Conservation (phyloP, 2,329 filamentous ascomycete species). For the Colletotrichum plurivorum region DNA sequence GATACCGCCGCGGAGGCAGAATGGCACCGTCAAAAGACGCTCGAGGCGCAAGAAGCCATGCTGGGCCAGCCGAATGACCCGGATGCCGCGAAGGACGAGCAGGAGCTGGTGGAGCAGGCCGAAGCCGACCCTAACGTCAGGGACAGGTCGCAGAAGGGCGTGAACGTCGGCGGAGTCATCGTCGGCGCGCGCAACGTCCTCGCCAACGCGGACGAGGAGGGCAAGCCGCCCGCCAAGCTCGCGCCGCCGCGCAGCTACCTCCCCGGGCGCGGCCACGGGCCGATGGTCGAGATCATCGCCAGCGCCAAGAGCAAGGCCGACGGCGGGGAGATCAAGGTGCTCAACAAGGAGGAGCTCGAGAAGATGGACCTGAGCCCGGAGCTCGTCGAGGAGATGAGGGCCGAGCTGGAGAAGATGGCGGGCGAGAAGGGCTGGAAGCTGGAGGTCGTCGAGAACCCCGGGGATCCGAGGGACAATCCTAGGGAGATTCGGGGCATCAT, state of each 20-base stretch:
- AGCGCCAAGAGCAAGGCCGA: slow-evolving; percentile 65
- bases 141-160: slow-evolving; percentile 44
- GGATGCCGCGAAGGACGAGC: slow-evolving; percentile 13
- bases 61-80: slow-evolving; percentile 41
- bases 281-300: slow-evolving; percentile 59
- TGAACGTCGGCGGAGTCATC: slow-evolving; percentile 67
- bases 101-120: slow-evolving; percentile 15
- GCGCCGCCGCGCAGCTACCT: slow-evolving; percentile 60
- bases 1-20: slow-evolving; percentile 53
- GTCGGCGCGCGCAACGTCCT: slow-evolving; percentile 67
- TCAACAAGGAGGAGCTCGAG: slow-evolving; percentile 77
- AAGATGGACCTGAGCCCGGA: slow-evolving; percentile 76
- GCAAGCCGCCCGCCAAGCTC: slow-evolving; percentile 62
- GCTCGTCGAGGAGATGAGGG: slow-evolving; percentile 77
- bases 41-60: slow-evolving; percentile 56
- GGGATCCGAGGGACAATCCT: slow-evolving; percentile 56
- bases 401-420: slow-evolving; percentile 77
- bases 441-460: slow-evolving; percentile 80
- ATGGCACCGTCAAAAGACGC: slow-evolving; percentile 52
- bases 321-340: slow-evolving; percentile 71
- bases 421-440: slow-evolving; percentile 83
- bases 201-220: slow-evolving; percentile 61
- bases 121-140: slow-evolving; percentile 18
- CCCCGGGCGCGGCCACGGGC: slow-evolving; percentile 43
- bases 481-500: slow-evolving; percentile 79